Conservation (phyloP, 495 filamentous ascomycete genomes). For the Aspergillus wentii region DNA sequence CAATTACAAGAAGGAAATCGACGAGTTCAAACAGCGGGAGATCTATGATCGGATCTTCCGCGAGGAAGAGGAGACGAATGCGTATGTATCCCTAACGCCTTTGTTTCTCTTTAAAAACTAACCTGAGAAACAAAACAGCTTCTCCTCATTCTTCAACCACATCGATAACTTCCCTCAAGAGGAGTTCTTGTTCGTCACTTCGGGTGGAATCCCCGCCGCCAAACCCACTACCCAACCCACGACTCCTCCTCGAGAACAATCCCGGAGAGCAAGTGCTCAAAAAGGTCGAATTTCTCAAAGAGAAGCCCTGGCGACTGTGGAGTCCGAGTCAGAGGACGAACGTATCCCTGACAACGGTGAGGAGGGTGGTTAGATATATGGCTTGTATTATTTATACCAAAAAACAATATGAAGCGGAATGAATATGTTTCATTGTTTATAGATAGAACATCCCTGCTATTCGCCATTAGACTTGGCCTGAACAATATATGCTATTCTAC, state of each 20-base stretch:
- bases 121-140: constrained; percentile 42
- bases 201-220: constrained; percentile 55
- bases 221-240: constrained; percentile 14
- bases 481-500: no score
- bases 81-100: constrained; percentile 45
- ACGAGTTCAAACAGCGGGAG: constrained; percentile 84
- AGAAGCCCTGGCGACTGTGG: constrained; percentile 28
- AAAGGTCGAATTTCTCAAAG: constrained; percentile 16
- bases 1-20: constrained; percentile 69
- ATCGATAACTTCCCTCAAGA: constrained; percentile 70
- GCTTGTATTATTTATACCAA: neutral
- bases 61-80: constrained; percentile 73
- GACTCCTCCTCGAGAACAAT: neutral
- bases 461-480: no score
- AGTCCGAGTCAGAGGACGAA: constrained; percentile 28
- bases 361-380: constrained; percentile 12
- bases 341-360: constrained; percentile 11
- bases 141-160: constrained; percentile 78
- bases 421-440: no score
- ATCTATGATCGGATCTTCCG: constrained; percentile 91
- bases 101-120: constrained; percentile 3
- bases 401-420: no score
- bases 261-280: neutral
- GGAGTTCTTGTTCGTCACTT: constrained; percentile 73
- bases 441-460: no score